Percentiles rank a stretch among this genome's conserved stretches.
These are phyloP conservation scores for Ustilago nuda DNA, from an alignment of 1,284 basidiomycete genomes.

Conservation along the genomic window DNA sequence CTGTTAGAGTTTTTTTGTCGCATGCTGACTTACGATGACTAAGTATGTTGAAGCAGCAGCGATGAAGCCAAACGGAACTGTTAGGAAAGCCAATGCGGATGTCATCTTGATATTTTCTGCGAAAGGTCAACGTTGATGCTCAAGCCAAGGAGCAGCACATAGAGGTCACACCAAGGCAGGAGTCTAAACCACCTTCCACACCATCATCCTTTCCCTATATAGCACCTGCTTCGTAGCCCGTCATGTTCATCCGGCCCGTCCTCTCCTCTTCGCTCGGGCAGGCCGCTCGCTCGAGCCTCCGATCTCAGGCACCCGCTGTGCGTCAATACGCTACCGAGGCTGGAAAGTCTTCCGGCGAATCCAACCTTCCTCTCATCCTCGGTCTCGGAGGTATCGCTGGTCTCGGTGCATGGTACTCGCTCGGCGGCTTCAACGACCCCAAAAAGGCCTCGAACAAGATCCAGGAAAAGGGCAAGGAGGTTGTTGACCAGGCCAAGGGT, in stretches of 20 bases:
- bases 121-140: not conserved
- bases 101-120: not conserved
- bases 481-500: slow-evolving; percentile 40
- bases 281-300: slow-evolving; percentile 46
- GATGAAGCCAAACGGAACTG: not conserved
- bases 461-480: slow-evolving; percentile 44
- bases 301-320: slow-evolving; percentile 42
- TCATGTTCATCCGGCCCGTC: slow-evolving; percentile 53
- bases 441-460: slow-evolving; percentile 53
- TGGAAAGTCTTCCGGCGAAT: slow-evolving; percentile 48
- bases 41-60: not conserved
- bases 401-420: slow-evolving; percentile 62
- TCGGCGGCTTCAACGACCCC: slow-evolving; percentile 62
- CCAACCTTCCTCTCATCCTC: slow-evolving; percentile 62
- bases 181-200: not conserved
- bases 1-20: not conserved
- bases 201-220: slow-evolving; percentile 2
- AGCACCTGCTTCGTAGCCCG: not conserved
- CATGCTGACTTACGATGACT: slow-evolving; percentile 13
- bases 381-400: slow-evolving; percentile 64
- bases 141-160: not conserved
- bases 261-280: slow-evolving; percentile 50
- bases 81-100: not conserved
- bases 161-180: not conserved
- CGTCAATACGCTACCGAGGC: slow-evolving; percentile 50